Evolutionary conservation across 2,329 filamentous ascomycete species (phyloP).

Genomic region (Diplodia sapinea): DNA sequence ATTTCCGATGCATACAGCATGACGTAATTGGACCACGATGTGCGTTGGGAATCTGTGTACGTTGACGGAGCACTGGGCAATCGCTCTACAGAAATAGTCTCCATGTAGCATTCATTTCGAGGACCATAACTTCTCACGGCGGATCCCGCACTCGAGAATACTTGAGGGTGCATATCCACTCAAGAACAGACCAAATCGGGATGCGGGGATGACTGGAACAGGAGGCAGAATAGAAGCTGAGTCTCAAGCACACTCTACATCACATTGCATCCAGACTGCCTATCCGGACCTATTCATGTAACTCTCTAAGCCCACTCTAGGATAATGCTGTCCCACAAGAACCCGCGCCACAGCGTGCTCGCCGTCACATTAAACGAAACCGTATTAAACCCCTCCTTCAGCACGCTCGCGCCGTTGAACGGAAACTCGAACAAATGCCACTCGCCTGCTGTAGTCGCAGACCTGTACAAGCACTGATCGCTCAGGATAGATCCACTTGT

Average conservation of each 20-base stretch:
- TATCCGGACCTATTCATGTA: neutral
- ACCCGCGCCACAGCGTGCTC: conserved; percentile 48
- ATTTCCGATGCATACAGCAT: neutral
- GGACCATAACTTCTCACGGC: neutral
- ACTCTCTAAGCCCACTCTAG: conserved; percentile 42
- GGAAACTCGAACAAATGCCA: conserved; percentile 55
- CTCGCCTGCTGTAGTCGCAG: conserved; percentile 55
- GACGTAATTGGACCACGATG: neutral
- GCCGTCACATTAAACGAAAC: conserved; percentile 48
- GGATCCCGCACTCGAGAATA: neutral
- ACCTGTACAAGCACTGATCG: conserved; percentile 57
- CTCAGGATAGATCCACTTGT: conserved; percentile 46
- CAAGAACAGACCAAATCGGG: neutral
- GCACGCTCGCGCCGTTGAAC: conserved; percentile 37
- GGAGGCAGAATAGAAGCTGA: neutral
- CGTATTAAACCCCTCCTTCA: conserved; percentile 46
- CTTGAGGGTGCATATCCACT: neutral
- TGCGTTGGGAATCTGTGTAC: neutral
- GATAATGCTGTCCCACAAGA: conserved; percentile 52
- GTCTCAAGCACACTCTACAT: neutral
- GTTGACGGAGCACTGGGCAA: neutral
- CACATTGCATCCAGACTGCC: neutral
- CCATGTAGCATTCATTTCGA: neutral
- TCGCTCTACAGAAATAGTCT: neutral
- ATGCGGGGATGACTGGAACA: neutral